Base-by-base conservation (phyloP, 768 basidiomycete genomes). In the Phaffia australis region DNA sequence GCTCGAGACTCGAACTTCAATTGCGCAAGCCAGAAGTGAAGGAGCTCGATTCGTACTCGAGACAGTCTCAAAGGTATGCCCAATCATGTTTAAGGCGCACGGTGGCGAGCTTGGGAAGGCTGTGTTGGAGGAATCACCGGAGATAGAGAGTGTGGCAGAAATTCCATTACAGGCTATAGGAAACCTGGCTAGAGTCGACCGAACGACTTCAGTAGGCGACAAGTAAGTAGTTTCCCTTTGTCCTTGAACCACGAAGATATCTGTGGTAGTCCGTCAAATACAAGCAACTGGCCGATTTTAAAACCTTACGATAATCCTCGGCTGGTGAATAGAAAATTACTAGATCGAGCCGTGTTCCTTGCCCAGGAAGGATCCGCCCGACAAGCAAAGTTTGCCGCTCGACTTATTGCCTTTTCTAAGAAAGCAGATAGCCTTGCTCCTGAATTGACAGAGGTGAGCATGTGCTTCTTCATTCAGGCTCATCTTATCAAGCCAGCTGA, bases 311-410 rank as follows among this genome's bases (percentile, higher is more conserved):
- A 16, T 57, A 32, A 19, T 16, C 9, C 25, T 57, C 16, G 56
- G 18, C 6, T 3, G 3, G 19, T 65, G 48, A 23, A 9, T 49
- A 69, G 67, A 32, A 59, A 54, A 23, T 55, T 69, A 0, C 75
- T 83, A 15, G 87, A 91, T 30, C 80, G 85, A 23, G 79, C 87
- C 16, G 77, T 77, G 60, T 81, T 82, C 51, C 81, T 83, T 70
- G 86, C 82, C 0, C 71, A 84, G 35, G 83, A 83, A 29, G 80
- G 82, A 4, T 82, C 86, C 61, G 78, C 79, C 29, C 81, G 82
- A 25, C 83, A 86, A 69, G 87, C 89, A 23, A 97, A 97, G 75
- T 93, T 89, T 74, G 87, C 90, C 1, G 84, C 88, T 2, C 82
- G 91, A 25, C 79, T 88, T 46, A 73, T 94, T 25, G 82, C 85